phyloP scores from a whole-genome alignment of 768 basidiomycete species.

The Pulveroboletus ravenelii region DNA sequence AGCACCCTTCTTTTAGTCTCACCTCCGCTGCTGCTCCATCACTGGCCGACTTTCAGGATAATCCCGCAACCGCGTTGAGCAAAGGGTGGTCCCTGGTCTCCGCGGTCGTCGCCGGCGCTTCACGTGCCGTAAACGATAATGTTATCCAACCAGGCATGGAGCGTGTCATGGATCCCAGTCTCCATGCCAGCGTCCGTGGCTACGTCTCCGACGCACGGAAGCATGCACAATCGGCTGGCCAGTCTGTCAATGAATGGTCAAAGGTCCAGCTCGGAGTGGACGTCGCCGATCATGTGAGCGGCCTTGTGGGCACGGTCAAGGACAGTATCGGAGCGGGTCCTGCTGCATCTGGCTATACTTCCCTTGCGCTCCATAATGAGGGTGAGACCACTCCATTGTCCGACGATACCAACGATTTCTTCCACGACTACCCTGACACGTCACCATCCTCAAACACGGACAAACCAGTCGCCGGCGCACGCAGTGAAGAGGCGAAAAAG shows the following conservation, averaged over 20 bases:
- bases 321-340: slow-evolving; percentile 56
- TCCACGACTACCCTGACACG: slow-evolving; percentile 32
- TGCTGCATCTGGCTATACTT: slow-evolving; percentile 45
- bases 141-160: slow-evolving; percentile 90
- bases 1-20: slow-evolving; percentile 64
- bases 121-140: slow-evolving; percentile 72
- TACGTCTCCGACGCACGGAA: slow-evolving; percentile 69
- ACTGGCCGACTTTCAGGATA: slow-evolving; percentile 77
- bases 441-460: slow-evolving; percentile 13
- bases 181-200: slow-evolving; percentile 69
- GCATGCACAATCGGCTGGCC: slow-evolving; percentile 57
- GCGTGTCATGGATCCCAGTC: slow-evolving; percentile 71
- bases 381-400: slow-evolving; percentile 61
- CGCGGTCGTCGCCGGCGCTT: slow-evolving; percentile 74
- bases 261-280: slow-evolving; percentile 79
- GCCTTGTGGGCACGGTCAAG: slow-evolving; percentile 60
- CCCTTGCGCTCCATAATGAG: slow-evolving; percentile 42
- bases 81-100: slow-evolving; percentile 98
- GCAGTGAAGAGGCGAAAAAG: slow-evolving; percentile 26
- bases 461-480: slow-evolving; percentile 3
- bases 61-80: slow-evolving; percentile 77
- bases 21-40: slow-evolving; percentile 80
- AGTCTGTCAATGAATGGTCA: slow-evolving; percentile 71
- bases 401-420: slow-evolving; percentile 62
- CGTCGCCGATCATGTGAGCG: slow-evolving; percentile 72